Evolutionary conservation across 108 stramenopile species (phyloP).

Genomic region (Cylindrotheca closterium): DNA sequence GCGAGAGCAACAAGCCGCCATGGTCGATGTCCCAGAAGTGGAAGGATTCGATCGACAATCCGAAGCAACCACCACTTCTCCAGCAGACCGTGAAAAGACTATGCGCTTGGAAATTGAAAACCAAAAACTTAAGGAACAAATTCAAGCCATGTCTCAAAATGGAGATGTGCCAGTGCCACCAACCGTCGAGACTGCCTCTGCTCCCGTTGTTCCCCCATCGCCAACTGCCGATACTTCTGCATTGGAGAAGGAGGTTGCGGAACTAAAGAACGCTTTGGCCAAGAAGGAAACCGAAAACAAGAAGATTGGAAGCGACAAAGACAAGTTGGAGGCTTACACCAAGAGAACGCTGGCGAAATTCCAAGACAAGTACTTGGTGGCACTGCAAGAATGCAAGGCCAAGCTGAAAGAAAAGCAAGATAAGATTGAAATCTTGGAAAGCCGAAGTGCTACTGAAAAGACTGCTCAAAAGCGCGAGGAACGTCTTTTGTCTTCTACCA

Average conservation of each 20-base stretch:
- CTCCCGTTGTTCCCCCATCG: conserved; percentile 6
- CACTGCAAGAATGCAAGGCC: conserved; percentile 87
- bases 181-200: conserved; percentile 4
- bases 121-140: conserved; percentile 59
- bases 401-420: conserved; percentile 92
- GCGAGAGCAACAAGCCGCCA: conserved; percentile 66
- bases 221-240: conserved; percentile 8
- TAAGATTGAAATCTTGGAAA: conserved; percentile 73
- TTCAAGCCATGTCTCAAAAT: conserved; percentile 44
- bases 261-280: conserved; percentile 63
- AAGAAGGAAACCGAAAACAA: conserved; percentile 73
- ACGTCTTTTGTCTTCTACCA: conserved; percentile 83
- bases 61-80: conserved; percentile 13
- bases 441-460: conserved; percentile 78
- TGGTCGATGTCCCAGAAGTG: conserved; percentile 41
- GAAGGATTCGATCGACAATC: conserved; percentile 32
- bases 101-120: conserved; percentile 82
- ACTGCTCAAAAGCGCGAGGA: conserved; percentile 89
- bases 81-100: conserved; percentile 50
- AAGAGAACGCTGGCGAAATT: conserved; percentile 91
- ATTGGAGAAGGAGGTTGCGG: conserved; percentile 18
- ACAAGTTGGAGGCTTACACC: conserved; percentile 91
- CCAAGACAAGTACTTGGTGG: conserved; percentile 93
- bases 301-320: conserved; percentile 86
- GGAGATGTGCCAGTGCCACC: conserved; percentile 26